These are phyloP conservation scores for Capsicum chinense DNA, from an alignment of 257 asterid species.

Conservation along the genomic window DNA sequence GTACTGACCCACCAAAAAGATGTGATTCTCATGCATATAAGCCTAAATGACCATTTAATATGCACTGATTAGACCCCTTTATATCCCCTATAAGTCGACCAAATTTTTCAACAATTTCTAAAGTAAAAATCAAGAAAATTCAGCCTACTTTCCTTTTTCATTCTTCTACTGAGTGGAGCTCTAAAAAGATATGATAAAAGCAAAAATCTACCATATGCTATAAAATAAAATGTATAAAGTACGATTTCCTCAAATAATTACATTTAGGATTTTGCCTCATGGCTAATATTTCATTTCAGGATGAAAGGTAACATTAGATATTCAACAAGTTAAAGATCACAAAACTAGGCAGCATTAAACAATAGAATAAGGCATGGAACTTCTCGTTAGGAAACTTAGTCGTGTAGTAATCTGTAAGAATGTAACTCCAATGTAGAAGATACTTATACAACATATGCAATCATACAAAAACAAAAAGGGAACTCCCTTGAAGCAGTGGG, in stretches of 20 bases:
- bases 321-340: constrained; percentile 17
- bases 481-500: not conserved
- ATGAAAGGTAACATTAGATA: not conserved
- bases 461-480: not conserved
- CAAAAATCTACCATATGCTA: no score
- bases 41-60: no score
- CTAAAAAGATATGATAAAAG: no score
- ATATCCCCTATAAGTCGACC: no score
- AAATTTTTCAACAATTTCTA: no score
- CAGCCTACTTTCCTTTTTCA: no score
- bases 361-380: not conserved
- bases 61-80: no score
- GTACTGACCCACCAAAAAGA: no score
- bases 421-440: not conserved
- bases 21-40: no score
- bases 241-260: constrained; percentile 5
- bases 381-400: not conserved
- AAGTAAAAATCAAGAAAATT: no score
- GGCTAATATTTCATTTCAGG: constrained; percentile 11
- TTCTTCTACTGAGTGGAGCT: no score
- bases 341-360: not conserved
- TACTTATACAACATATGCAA: not conserved
- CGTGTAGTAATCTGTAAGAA: not conserved
- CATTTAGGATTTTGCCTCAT: constrained; percentile 3
- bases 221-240: not conserved